Evolutionary conservation across 208 protist genomes (phyloP).

Genomic region (Trypanosoma melophagium): DNA sequence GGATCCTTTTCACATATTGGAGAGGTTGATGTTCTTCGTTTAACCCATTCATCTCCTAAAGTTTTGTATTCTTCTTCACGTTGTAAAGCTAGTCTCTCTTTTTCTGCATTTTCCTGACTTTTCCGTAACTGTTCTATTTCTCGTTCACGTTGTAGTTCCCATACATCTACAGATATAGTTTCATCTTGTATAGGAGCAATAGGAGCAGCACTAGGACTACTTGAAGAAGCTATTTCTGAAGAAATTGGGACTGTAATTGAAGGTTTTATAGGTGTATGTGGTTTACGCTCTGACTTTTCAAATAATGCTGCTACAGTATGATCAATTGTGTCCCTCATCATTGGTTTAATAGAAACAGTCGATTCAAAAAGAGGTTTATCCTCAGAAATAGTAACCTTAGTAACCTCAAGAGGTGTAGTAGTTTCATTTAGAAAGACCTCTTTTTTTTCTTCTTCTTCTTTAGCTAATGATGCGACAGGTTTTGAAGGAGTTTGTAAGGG

Average conservation of each 20-base stretch:
- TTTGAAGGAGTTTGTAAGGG: not conserved
- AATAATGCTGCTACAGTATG: slow-evolving; percentile 4
- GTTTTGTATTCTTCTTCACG: slow-evolving; percentile 65
- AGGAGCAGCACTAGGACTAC: not conserved
- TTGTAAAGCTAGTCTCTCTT: slow-evolving; percentile 32
- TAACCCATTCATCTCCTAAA: slow-evolving; percentile 70
- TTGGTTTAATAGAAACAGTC: not conserved
- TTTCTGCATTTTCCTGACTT: slow-evolving; percentile 62
- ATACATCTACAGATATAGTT: slow-evolving; percentile 70
- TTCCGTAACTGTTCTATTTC: slow-evolving; percentile 71
- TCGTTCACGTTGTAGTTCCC: slow-evolving; percentile 82
- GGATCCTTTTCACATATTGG: not conserved
- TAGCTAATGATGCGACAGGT: not conserved
- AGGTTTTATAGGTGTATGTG: slow-evolving; percentile 21
- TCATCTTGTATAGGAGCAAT: slow-evolving; percentile 12
- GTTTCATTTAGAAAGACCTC: not conserved
- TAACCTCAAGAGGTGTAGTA: not conserved
- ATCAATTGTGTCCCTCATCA: slow-evolving; percentile 1
- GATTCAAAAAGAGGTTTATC: slow-evolving; percentile 30
- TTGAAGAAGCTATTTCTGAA: slow-evolving; percentile 2
- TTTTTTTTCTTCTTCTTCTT: not conserved
- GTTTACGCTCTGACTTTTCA: slow-evolving; percentile 1
- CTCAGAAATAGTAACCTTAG: slow-evolving; percentile 18
- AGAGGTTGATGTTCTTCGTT: slow-evolving; percentile 12
- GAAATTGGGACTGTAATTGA: slow-evolving; percentile 30